Conservation (phyloP, 768 basidiomycete genomes). For the Cyclocybe aegerita region DNA sequence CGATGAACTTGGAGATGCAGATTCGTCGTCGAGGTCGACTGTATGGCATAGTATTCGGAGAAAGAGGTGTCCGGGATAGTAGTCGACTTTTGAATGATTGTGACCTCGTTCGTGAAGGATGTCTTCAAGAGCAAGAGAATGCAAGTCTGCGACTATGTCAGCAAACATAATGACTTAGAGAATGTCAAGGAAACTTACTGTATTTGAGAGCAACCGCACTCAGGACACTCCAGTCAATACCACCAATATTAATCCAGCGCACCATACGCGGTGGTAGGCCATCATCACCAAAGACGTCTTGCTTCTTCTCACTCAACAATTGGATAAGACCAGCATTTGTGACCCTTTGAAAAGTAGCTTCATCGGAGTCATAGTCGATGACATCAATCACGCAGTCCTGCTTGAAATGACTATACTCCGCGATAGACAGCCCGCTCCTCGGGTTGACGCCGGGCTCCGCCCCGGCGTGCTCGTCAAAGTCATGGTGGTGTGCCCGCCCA, state of each 20-base stretch:
- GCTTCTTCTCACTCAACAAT: constrained; percentile 33
- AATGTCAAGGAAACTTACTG: constrained; percentile 33
- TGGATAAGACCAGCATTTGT: constrained; percentile 50
- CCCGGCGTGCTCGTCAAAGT: constrained; percentile 35
- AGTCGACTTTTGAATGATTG: constrained; percentile 46
- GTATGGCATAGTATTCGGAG: constrained; percentile 56
- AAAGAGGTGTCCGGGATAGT: constrained; percentile 60
- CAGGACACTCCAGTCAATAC: constrained; percentile 63
- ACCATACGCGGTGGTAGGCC: constrained; percentile 35
- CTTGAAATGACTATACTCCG: constrained; percentile 50
- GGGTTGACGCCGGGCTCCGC: constrained; percentile 69
- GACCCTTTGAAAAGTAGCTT: constrained; percentile 42
- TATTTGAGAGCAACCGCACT: constrained; percentile 58
- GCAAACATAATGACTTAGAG: too few relatives aligned
- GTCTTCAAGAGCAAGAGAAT: constrained; percentile 67
- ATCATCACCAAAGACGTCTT: background rate
- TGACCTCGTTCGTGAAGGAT: constrained; percentile 55
- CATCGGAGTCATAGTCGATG: constrained; percentile 54
- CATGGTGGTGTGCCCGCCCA: constrained; percentile 10
- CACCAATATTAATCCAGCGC: constrained; percentile 67
- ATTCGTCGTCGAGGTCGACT: constrained; percentile 17
- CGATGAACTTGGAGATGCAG: background rate
- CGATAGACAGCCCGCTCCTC: constrained; percentile 42
- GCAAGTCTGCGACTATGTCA: constrained; percentile 59
- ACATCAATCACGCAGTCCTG: constrained; percentile 61